A percentile compares a stretch with the other conserved stretches of the same genome.
phyloP scores from a whole-genome alignment of 139 green algal species.

The Nannochloris sp. region DNA sequence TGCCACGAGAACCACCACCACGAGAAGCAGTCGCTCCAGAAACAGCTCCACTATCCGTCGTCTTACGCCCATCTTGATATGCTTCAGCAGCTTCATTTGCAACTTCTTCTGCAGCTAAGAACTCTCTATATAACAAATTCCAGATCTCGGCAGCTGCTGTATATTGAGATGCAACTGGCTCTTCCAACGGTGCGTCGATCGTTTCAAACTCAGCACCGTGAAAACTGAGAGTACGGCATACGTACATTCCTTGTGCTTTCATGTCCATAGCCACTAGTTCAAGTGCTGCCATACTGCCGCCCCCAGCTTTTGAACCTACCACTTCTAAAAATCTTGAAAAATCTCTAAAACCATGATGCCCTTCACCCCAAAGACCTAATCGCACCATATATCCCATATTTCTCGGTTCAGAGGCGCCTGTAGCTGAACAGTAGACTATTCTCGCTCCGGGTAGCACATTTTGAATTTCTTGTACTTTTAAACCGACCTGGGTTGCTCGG shows the following conservation, averaged over 20 bases:
- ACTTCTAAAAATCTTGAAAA: conserved; percentile 52
- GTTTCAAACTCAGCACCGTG: conserved; percentile 67
- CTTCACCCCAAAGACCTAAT: conserved; percentile 75
- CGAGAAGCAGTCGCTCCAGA: background rate
- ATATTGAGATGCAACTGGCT: conserved; percentile 21
- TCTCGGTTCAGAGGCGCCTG: conserved; percentile 45
- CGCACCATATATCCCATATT: conserved; percentile 76
- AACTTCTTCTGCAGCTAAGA: conserved; percentile 26
- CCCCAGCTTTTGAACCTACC: conserved; percentile 42
- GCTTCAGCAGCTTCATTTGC: conserved; percentile 12
- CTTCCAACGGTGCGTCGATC: conserved; percentile 47
- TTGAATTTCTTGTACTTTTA: conserved; percentile 63
- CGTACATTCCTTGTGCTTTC: conserved; percentile 75
- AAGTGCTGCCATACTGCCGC: conserved; percentile 45
- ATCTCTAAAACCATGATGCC: conserved; percentile 31
- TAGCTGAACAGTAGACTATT: conserved; percentile 79
- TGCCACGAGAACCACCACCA: background rate
- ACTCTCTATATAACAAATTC: conserved; percentile 29
- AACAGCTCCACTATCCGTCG: no score
- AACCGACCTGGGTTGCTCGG: conserved; percentile 16
- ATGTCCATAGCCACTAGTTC: conserved; percentile 83
- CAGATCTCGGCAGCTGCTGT: conserved; percentile 19
- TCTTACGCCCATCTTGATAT: background rate
- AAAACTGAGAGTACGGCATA: conserved; percentile 72
- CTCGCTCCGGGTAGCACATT: conserved; percentile 47